A percentile compares a stretch with the other conserved stretches of the same genome.
These are phyloP conservation scores for Debaryomyces psychrophilus DNA, from an alignment of 1,139 yeast genomes.

Conservation along the genomic window DNA sequence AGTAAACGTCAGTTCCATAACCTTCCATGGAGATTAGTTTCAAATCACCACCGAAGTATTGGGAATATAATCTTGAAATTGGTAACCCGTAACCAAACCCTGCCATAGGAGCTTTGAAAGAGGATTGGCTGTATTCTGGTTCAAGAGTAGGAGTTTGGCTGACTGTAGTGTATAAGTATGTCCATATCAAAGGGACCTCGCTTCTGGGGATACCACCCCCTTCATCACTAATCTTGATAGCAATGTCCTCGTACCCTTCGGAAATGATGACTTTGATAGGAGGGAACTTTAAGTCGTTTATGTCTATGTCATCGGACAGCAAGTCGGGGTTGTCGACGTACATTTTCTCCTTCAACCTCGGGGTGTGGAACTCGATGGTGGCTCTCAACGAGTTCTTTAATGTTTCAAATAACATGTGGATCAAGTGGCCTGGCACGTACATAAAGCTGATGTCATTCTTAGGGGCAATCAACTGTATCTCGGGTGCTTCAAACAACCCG, in stretches of 20 bases:
- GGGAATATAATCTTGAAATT: conserved; percentile 79
- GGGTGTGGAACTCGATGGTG: conserved; percentile 74
- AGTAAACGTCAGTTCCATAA: conserved; percentile 89
- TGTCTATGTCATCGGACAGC: conserved; percentile 46
- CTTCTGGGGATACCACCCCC: conserved; percentile 93
- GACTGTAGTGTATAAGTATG: conserved; percentile 88
- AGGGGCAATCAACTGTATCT: conserved; percentile 74
- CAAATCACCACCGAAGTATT: conserved; percentile 90
- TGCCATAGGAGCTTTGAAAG: conserved; percentile 89
- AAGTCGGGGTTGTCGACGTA: conserved; percentile 47
- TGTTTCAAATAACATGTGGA: conserved; percentile 86
- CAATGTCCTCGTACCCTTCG: conserved; percentile 90
- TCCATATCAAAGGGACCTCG: conserved; percentile 86
- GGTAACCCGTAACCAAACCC: conserved; percentile 95
- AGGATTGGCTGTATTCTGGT: conserved; percentile 55
- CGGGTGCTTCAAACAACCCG: conserved; percentile 80
- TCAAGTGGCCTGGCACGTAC: conserved; percentile 90
- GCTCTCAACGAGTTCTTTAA: conserved; percentile 83
- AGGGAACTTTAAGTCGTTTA: conserved; percentile 73
- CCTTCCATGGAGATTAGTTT: conserved; percentile 91
- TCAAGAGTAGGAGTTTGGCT: conserved; percentile 71
- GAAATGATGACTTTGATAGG: conserved; percentile 86
- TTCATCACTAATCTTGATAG: conserved; percentile 90
- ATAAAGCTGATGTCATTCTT: conserved; percentile 68
- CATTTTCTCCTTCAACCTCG: conserved; percentile 41